Conservation (phyloP, 495 filamentous ascomycete genomes). For the Aspergillus homomorphus region DNA sequence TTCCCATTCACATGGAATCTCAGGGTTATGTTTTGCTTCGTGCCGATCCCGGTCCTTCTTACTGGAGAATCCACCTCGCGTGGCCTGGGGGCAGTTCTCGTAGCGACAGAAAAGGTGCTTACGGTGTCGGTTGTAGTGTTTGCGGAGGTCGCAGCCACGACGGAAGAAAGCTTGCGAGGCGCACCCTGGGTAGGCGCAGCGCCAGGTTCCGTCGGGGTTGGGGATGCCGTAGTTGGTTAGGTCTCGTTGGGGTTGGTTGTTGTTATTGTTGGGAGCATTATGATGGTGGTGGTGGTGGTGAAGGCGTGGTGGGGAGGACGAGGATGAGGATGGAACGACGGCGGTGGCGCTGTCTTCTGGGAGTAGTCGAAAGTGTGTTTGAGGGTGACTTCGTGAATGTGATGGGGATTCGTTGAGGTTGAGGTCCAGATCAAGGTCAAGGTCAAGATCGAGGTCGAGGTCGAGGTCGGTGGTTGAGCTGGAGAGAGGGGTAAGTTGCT, state of each 20-base stretch:
- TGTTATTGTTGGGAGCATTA: too few relatives aligned
- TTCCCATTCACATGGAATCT: constrained; percentile 54
- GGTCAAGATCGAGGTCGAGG: constrained; percentile 8
- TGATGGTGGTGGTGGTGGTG: background rate
- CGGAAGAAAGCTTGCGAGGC: constrained; percentile 54
- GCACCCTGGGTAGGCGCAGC: constrained; percentile 57
- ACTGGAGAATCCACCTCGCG: constrained; percentile 57
- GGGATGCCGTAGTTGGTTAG: constrained; percentile 28
- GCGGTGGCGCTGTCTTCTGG: background rate
- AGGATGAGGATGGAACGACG: background rate
- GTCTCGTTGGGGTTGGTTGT: background rate
- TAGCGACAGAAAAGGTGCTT: constrained; percentile 63
- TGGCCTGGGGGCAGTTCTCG: constrained; percentile 56
- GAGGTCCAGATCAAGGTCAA: constrained; percentile 9
- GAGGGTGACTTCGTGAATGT: too few relatives aligned
- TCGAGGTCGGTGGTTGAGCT: constrained; percentile 7
- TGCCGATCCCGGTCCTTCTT: constrained; percentile 62
- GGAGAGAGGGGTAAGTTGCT: constrained; percentile 5
- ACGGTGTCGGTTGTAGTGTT: constrained; percentile 61
- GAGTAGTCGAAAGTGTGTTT: background rate
- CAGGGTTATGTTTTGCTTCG: constrained; percentile 62
- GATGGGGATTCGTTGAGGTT: constrained; percentile 5
- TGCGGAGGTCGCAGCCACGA: constrained; percentile 61
- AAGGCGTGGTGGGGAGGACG: constrained; percentile 2
- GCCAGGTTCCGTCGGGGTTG: constrained; percentile 42